These are phyloP conservation scores for Colletotrichum eremochloae DNA, from an alignment of 2,329 filamentous ascomycete genomes.

Conservation along the genomic window DNA sequence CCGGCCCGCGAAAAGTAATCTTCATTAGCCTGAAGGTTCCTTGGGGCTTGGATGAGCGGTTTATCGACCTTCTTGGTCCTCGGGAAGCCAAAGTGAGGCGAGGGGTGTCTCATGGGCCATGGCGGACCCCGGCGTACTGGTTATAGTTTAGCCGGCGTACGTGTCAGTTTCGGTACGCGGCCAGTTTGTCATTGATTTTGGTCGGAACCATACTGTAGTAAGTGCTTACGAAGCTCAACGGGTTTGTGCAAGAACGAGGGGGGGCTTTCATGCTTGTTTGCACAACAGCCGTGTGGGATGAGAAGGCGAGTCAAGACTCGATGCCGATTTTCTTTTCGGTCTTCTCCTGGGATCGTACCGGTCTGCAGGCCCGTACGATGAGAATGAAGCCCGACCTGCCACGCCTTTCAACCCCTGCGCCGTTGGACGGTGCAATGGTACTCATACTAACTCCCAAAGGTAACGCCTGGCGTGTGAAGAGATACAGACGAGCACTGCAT, in stretches of 20 bases:
- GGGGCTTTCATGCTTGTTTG: neutral
- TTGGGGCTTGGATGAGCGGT: conserved; percentile 13
- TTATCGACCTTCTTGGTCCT: neutral
- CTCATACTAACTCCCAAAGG: neutral
- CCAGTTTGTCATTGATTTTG: neutral
- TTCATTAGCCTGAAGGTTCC: conserved; percentile 25
- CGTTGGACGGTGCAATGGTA: conserved; percentile 6
- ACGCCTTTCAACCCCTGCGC: neutral
- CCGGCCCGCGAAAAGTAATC: conserved; percentile 27
- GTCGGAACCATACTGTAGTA: no score
- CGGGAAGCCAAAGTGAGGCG: conserved; percentile 24
- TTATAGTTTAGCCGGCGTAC: conserved; percentile 3
- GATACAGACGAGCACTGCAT: neutral
- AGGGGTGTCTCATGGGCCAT: neutral
- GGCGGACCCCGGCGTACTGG: neutral
- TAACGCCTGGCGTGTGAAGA: neutral
- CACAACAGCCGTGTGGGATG: neutral
- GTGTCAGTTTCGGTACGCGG: neutral
- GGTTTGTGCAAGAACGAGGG: neutral
- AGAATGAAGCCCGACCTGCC: neutral
- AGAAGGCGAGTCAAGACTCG: neutral
- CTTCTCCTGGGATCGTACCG: no score
- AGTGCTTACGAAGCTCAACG: neutral
- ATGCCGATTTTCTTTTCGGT: no score
- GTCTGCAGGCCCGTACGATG: no score